These are phyloP conservation scores for Bolboschoenus planiculmis DNA, from an alignment of 176 grass and related monocot genomes.

Conservation along the genomic window DNA sequence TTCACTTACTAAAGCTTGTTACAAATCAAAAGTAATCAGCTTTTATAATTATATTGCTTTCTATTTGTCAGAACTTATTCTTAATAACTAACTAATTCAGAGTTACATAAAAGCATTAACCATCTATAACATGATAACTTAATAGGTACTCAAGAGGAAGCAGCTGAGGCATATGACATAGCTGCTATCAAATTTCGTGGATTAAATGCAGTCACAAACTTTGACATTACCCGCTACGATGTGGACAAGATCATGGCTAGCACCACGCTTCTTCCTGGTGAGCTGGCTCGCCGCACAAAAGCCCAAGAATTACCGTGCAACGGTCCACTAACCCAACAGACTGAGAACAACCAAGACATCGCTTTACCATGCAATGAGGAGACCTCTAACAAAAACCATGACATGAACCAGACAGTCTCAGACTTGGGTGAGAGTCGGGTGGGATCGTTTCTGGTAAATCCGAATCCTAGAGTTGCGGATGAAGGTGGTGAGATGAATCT, in stretches of 20 bases:
- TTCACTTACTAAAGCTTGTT: conserved; percentile 12
- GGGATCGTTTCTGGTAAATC: conserved; percentile 7
- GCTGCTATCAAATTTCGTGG: conserved; percentile 97
- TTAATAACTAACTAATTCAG: not conserved
- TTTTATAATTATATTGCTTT: conserved; percentile 13
- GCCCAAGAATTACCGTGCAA: conserved; percentile 10
- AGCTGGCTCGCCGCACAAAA: conserved; percentile 47
- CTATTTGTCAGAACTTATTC: not conserved
- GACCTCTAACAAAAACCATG: conserved; percentile 1
- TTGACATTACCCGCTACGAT: conserved; percentile 77
- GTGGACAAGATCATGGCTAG: conserved; percentile 90
- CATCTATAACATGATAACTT: not conserved
- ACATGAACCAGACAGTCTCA: not conserved
- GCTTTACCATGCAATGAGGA: conserved; percentile 18
- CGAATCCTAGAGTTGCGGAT: not conserved
- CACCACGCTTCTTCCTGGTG: conserved; percentile 61
- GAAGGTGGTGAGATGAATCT: conserved; percentile 5
- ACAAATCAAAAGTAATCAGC: conserved; percentile 34
- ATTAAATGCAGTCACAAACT: conserved; percentile 93
- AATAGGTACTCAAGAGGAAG: conserved; percentile 86
- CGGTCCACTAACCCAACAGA: not conserved
- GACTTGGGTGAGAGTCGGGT: not conserved
- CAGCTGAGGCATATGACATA: conserved; percentile 94
- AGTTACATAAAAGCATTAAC: not conserved
- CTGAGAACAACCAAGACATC: not conserved